These are phyloP conservation scores for Entamoeba histolytica DNA, from an alignment of 208 protist genomes.

Conservation along the genomic window DNA sequence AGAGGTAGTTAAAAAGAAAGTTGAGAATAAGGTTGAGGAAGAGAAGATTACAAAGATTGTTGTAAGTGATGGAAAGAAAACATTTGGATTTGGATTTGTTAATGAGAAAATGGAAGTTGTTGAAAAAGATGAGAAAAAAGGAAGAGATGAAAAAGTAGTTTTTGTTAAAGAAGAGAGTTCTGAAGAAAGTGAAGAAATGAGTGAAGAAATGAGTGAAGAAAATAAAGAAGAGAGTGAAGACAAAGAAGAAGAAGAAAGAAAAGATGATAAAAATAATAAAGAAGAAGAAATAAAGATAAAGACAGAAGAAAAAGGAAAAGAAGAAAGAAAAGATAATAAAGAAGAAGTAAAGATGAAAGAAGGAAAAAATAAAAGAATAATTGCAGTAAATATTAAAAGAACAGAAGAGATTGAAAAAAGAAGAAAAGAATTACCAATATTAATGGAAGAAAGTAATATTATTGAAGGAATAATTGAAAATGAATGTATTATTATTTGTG, in stretches of 20 bases:
- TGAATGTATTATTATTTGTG: not conserved
- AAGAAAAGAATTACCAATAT: not conserved
- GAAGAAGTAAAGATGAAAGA: no score
- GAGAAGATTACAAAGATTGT: not conserved
- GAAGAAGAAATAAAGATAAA: not conserved
- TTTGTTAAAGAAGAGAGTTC: not conserved
- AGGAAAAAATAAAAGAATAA: not conserved
- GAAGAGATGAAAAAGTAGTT: not conserved
- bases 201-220: not conserved
- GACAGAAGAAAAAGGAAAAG: not conserved
- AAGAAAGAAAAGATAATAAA: no score
- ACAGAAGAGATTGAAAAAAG: no score
- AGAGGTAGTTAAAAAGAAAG: no score
- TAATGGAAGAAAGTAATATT: not conserved
- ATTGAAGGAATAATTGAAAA: conserved; percentile 8
- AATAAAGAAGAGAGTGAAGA: not conserved
- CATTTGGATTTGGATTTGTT: not conserved
- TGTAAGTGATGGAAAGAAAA: not conserved
- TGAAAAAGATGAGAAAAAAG: not conserved
- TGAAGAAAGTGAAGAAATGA: not conserved
- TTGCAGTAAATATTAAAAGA: no score
- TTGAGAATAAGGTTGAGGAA: not conserved
- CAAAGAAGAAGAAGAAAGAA: not conserved
- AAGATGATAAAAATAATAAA: not conserved
- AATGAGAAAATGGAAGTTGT: not conserved